phyloP scores from a whole-genome alignment of 2,329 filamentous ascomycete genomes.

The Fusarium coicis region DNA sequence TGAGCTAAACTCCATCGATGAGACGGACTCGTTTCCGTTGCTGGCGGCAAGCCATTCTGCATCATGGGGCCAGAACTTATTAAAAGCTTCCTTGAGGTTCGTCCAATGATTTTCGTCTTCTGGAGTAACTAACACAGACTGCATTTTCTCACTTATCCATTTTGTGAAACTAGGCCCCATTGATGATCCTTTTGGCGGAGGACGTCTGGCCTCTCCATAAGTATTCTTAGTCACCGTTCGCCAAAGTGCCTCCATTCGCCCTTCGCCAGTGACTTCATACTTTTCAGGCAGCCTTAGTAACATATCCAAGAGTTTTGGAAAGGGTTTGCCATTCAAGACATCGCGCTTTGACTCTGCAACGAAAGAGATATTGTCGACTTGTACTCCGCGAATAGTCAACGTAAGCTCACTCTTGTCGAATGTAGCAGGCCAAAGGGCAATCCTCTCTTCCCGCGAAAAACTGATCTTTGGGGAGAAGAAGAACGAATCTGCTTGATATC shows the following conservation, averaged over 20 bases:
- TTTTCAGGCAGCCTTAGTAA: not conserved
- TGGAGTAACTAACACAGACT: accelerated
- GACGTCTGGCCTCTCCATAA: not conserved
- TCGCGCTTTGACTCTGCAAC: not conserved
- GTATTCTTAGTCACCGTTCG: not conserved
- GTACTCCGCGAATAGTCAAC: accelerated
- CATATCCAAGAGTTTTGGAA: not conserved
- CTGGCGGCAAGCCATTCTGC: not conserved
- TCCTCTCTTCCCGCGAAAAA: not conserved
- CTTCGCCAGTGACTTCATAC: not conserved
- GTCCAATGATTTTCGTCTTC: not conserved
- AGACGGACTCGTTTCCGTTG: not conserved
- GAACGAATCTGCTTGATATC: not conserved
- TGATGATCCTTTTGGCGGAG: not conserved
- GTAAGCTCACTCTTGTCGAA: not conserved
- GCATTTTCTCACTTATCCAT: not conserved
- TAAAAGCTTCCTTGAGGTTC: not conserved
- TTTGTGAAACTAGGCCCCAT: not conserved
- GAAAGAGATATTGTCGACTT: not conserved
- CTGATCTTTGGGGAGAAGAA: not conserved
- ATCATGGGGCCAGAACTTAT: not conserved
- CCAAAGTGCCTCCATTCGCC: not conserved
- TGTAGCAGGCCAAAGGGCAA: not conserved
- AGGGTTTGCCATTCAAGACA: accelerated
- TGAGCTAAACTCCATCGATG: not conserved